Conservation (phyloP, 306 rosid genomes). For the Carpinus fangiana region DNA sequence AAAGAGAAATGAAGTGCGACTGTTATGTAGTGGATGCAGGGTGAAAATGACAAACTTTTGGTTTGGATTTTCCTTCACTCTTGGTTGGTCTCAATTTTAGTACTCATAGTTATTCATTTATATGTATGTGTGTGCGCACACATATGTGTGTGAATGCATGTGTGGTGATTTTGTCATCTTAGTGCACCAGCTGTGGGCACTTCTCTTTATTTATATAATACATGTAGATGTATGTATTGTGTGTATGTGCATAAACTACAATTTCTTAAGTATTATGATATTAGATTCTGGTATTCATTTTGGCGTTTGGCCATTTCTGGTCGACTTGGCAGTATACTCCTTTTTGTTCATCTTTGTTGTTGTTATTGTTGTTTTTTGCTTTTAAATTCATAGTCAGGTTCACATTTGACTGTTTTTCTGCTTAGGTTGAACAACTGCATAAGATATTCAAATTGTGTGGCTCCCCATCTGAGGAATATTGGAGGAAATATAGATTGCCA, state of each 20-base stretch:
- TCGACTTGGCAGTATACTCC: neutral
- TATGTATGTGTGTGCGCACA: neutral
- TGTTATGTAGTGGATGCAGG: neutral
- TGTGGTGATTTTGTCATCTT: neutral
- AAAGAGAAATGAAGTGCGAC: neutral
- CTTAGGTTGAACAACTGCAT: constrained; percentile 94
- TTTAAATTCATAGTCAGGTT: constrained; percentile 30
- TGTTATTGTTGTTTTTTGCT: neutral
- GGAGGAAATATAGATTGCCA: constrained; percentile 86
- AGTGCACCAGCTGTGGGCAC: neutral
- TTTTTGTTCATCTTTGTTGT: neutral
- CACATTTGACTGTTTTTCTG: constrained; percentile 35
- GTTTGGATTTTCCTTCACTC: neutral
- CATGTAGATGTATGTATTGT: no score
- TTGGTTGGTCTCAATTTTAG: neutral
- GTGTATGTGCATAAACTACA: neutral
- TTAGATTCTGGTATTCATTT: constrained; percentile 1
- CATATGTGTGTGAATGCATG: no score
- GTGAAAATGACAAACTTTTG: neutral
- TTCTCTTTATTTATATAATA: neutral
- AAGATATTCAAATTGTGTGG: constrained; percentile 97
- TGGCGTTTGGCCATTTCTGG: constrained; percentile 16
- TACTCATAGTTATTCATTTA: neutral
- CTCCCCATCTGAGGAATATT: constrained; percentile 85
- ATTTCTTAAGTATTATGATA: neutral